phyloP scores from a whole-genome alignment of 495 filamentous ascomycete species.

The Hamigera avellanea region DNA sequence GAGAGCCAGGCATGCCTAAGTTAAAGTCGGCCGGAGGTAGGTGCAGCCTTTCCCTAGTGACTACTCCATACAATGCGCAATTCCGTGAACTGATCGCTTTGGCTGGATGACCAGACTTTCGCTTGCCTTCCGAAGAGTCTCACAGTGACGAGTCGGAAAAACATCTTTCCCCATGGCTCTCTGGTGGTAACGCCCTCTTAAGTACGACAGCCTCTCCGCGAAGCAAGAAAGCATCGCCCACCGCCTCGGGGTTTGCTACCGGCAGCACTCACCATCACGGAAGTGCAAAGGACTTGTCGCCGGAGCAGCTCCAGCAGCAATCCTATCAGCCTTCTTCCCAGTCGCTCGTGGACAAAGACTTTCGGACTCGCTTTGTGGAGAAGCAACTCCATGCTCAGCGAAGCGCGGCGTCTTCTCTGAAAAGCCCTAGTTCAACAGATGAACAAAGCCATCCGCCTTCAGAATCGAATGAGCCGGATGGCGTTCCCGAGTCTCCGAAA shows the following conservation, averaged over 20 bases:
- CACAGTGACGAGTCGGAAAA: too few species aligned
- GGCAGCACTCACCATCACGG: constrained; percentile 5
- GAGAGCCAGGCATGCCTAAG: too few species aligned
- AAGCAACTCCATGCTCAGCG: constrained; percentile 6
- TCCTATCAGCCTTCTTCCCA: constrained; percentile 4
- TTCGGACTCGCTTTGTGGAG: constrained; percentile 19
- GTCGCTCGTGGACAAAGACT: constrained; percentile 18
- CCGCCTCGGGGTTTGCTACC: constrained; percentile 1
- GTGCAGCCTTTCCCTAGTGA: too few species aligned
- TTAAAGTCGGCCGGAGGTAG: too few species aligned
- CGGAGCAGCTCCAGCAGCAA: too few species aligned
- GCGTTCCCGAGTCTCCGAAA: background rate
- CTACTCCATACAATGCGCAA: too few species aligned
- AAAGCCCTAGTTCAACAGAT: constrained; percentile 1
- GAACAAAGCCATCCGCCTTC: background rate
- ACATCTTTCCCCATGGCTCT: too few species aligned
- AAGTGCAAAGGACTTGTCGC: background rate
- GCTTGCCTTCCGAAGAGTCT: too few species aligned
- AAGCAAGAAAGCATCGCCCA: background rate
- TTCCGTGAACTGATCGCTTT: too few species aligned
- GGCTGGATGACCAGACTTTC: too few species aligned
- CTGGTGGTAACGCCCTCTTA: too few species aligned
- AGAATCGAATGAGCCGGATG: background rate
- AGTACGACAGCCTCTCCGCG: background rate
- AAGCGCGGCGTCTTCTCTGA: constrained; percentile 4